Evolutionary conservation across 106 monocot species (phyloP).

Genomic region (Dendrobium officinale): DNA sequence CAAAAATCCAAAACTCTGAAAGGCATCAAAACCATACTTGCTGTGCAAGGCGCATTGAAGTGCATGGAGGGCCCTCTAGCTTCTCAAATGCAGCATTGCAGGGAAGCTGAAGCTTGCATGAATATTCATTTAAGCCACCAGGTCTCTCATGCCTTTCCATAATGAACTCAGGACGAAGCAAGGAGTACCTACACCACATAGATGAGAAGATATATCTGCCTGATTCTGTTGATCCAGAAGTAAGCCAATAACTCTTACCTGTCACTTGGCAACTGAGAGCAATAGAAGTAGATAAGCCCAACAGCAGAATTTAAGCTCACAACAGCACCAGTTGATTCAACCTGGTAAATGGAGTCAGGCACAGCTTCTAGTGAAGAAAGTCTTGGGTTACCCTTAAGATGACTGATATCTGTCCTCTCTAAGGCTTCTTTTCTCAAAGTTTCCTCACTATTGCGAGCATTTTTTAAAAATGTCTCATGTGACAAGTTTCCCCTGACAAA

Average conservation of each 20-base stretch:
- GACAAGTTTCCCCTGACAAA: conserved; percentile 72
- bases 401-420: conserved; percentile 97
- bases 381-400: conserved; percentile 67
- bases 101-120: conserved; percentile 96
- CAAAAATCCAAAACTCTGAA: background rate
- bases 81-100: conserved; percentile 97
- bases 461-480: conserved; percentile 90
- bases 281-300: conserved; percentile 96
- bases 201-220: background rate
- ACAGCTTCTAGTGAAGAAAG: conserved; percentile 47
- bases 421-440: conserved; percentile 97
- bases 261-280: conserved; percentile 96
- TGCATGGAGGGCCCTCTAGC: conserved; percentile 89
- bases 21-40: conserved; percentile 36
- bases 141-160: conserved; percentile 83
- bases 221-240: background rate
- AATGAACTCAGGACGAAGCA: conserved; percentile 96
- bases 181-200: conserved; percentile 62
- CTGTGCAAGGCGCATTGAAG: conserved; percentile 91
- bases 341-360: conserved; percentile 78
- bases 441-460: conserved; percentile 98
- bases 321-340: conserved; percentile 92
- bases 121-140: conserved; percentile 70
- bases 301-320: conserved; percentile 98
- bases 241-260: conserved; percentile 33